Conservation (phyloP, 352 stramenopile genomes). For the Pythium aristosporum region DNA sequence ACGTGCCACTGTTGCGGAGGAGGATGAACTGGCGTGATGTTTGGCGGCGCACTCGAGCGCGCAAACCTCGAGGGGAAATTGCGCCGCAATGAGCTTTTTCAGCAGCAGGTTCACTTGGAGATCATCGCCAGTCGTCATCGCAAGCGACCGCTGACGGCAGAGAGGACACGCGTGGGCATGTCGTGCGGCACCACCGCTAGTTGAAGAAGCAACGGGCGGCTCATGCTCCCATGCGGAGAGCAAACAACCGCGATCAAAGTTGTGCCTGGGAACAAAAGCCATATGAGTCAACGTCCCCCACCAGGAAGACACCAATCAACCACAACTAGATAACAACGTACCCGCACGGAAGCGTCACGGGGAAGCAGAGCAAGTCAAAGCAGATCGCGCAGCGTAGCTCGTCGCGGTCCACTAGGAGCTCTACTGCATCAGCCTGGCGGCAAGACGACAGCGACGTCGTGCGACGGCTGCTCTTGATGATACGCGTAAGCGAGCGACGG, state of each 20-base stretch:
- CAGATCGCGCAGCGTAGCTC: constrained; percentile 73
- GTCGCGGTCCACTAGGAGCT: constrained; percentile 30
- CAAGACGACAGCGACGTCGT: constrained; percentile 23
- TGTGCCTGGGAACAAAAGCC: constrained; percentile 47
- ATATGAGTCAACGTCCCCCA: neutral
- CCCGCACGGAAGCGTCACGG: constrained; percentile 73
- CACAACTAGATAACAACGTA: constrained; percentile 18
- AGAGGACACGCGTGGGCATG: constrained; percentile 55
- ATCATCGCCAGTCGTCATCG: constrained; percentile 25
- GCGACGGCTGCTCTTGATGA: constrained; percentile 4
- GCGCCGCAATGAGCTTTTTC: constrained; percentile 51
- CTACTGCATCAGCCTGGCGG: neutral
- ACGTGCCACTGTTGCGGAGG: neutral
- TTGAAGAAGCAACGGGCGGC: neutral
- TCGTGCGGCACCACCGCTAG: neutral
- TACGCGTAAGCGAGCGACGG: neutral
- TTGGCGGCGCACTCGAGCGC: constrained; percentile 45
- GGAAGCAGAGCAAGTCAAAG: constrained; percentile 75
- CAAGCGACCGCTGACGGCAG: constrained; percentile 45
- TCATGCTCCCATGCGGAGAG: constrained; percentile 61
- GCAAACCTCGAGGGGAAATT: constrained; percentile 54
- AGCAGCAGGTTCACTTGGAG: constrained; percentile 70
- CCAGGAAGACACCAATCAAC: neutral
- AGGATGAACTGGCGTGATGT: neutral
- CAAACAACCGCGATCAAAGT: constrained; percentile 81